A percentile compares a stretch with the other conserved stretches of the same genome.
Evolutionary conservation across 2,329 filamentous ascomycete species (phyloP).

Genomic region (Nannizziopsis arthrosporioides): DNA sequence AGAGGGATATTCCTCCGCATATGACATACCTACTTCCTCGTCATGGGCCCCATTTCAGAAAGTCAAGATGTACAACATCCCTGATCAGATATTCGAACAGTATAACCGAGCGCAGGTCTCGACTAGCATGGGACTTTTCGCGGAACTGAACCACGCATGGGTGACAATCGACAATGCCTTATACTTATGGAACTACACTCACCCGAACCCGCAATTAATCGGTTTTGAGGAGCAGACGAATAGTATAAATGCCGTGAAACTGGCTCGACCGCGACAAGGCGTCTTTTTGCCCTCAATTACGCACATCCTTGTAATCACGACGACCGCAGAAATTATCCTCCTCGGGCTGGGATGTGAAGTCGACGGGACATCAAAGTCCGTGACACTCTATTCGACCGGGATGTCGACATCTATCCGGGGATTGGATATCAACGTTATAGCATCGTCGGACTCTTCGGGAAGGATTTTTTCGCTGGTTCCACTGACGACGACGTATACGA

Average conservation of each 20-base stretch:
- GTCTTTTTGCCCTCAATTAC: conserved; percentile 82
- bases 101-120: conserved; percentile 78
- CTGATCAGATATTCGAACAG: conserved; percentile 82
- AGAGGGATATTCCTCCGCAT: conserved; percentile 87
- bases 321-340: conserved; percentile 69
- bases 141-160: conserved; percentile 90
- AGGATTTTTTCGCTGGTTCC: conserved; percentile 86
- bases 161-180: conserved; percentile 90
- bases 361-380: conserved; percentile 54
- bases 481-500: conserved; percentile 82
- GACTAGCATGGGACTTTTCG: conserved; percentile 91
- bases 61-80: conserved; percentile 75
- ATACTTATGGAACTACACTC: conserved; percentile 95
- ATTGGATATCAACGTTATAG: conserved; percentile 64
- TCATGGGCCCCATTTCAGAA: conserved; percentile 86
- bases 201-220: conserved; percentile 79
- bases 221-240: conserved; percentile 83
- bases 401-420: conserved; percentile 71
- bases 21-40: conserved; percentile 58
- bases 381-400: conserved; percentile 76
- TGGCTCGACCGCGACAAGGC: conserved; percentile 70
- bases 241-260: conserved; percentile 79
- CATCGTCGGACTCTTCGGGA: conserved; percentile 63
- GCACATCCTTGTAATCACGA: conserved; percentile 80
- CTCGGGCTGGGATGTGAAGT: conserved; percentile 66